These are phyloP conservation scores for Roridomyces roridus DNA, from an alignment of 768 basidiomycete genomes.

Conservation along the genomic window DNA sequence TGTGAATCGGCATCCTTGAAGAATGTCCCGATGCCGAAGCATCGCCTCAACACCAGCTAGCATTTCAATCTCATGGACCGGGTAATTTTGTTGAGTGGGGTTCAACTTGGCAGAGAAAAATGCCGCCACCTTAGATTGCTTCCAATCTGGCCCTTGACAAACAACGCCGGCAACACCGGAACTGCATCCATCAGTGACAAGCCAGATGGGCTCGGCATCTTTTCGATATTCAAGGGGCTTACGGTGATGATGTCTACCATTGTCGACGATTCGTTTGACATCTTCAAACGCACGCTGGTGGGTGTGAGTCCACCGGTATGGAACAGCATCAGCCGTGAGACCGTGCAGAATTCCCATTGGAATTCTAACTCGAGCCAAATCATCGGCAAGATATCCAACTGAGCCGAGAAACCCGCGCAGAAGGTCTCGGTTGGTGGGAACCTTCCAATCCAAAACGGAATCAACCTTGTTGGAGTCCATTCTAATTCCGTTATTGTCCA, in stretches of 20 bases:
- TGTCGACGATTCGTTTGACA: conserved; percentile 33
- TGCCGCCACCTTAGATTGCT: conserved; percentile 32
- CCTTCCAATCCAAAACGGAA: conserved; percentile 37
- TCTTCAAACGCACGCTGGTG: conserved; percentile 41
- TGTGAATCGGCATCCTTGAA: neutral
- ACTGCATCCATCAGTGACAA: conserved; percentile 25
- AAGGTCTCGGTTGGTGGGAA: conserved; percentile 38
- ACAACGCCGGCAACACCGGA: conserved; percentile 10
- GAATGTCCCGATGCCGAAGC: conserved; percentile 1
- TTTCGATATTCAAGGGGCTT: conserved; percentile 23
- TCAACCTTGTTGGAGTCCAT: conserved; percentile 55
- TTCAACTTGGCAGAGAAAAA: conserved; percentile 28
- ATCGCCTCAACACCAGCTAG: neutral
- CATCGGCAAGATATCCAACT: conserved; percentile 38
- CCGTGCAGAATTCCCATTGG: conserved; percentile 42
- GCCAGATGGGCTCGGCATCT: conserved; percentile 13
- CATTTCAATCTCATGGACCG: conserved; percentile 6
- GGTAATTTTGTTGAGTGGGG: conserved; percentile 33
- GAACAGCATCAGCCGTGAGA: conserved; percentile 27
- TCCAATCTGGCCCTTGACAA: conserved; percentile 21
- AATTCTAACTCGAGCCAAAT: conserved; percentile 37
- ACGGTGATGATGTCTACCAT: conserved; percentile 27
- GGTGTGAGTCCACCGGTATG: conserved; percentile 34
- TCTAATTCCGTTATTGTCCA: conserved; percentile 42
- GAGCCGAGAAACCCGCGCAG: conserved; percentile 41